Conservation (phyloP, 768 basidiomycete genomes). For the Roridomyces roridus region DNA sequence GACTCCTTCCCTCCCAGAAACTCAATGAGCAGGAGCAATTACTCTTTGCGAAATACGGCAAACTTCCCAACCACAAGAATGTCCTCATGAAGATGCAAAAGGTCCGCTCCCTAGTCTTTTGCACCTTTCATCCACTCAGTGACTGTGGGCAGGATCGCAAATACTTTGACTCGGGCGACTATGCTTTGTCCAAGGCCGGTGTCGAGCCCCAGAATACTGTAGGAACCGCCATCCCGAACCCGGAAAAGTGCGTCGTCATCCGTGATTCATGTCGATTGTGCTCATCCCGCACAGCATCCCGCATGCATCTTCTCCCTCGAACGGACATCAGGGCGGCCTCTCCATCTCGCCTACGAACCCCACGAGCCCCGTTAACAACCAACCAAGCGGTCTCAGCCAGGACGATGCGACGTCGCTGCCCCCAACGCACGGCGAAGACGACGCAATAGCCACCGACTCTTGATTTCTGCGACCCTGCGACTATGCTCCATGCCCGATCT, state of each 20-base stretch:
- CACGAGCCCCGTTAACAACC: slow-evolving; percentile 68
- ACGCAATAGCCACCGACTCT: slow-evolving; percentile 16
- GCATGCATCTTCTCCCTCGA: slow-evolving; percentile 77
- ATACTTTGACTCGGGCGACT: slow-evolving; percentile 99
- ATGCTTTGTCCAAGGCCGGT: slow-evolving; percentile 95
- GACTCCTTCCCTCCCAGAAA: slow-evolving; percentile 52
- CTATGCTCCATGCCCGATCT: slow-evolving; percentile 4
- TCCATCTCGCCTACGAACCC: slow-evolving; percentile 81
- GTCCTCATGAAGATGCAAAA: slow-evolving; percentile 94
- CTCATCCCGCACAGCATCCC: slow-evolving; percentile 69
- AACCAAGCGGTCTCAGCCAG: slow-evolving; percentile 54
- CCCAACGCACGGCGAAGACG: slow-evolving; percentile 10
- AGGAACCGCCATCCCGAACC: slow-evolving; percentile 97
- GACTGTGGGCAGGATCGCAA: slow-evolving; percentile 82
- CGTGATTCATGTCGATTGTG: slow-evolving; percentile 18
- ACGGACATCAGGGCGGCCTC: slow-evolving; percentile 59
- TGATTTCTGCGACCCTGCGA: background rate
- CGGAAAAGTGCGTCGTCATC: slow-evolving; percentile 84
- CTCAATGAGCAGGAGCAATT: slow-evolving; percentile 90
- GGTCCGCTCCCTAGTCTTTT: slow-evolving; percentile 49
- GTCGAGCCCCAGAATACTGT: slow-evolving; percentile 86
- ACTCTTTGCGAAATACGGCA: slow-evolving; percentile 94
- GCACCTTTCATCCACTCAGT: slow-evolving; percentile 17
- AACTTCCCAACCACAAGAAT: slow-evolving; percentile 93
- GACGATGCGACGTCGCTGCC: slow-evolving; percentile 30